Conservation (phyloP, 2,329 filamentous ascomycete species). For the Botrytis cinerea region DNA sequence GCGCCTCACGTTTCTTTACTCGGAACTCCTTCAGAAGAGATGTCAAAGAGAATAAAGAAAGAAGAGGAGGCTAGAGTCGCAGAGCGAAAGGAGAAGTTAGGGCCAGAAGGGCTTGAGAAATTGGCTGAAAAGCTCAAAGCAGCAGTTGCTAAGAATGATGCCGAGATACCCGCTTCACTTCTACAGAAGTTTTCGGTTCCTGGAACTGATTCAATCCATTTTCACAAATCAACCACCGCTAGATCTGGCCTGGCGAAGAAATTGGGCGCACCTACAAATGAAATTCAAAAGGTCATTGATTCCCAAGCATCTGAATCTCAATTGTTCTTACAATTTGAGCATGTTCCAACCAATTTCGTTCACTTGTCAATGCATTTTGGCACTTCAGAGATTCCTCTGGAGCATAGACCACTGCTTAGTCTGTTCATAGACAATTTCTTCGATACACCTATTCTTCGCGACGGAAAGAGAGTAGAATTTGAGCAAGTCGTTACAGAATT, state of each 20-base stretch:
- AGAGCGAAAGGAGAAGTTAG: conserved; percentile 75
- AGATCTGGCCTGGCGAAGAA: conserved; percentile 75
- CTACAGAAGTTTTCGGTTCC: conserved; percentile 82
- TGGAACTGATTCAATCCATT: conserved; percentile 86
- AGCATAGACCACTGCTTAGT: conserved; percentile 79
- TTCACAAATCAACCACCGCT: conserved; percentile 85
- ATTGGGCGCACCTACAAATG: conserved; percentile 66
- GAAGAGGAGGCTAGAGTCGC: conserved; percentile 79
- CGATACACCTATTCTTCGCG: conserved; percentile 78
- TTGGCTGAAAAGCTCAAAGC: conserved; percentile 74
- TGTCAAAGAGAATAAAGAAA: conserved; percentile 78
- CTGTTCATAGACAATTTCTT: conserved; percentile 94
- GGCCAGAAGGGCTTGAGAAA: conserved; percentile 75
- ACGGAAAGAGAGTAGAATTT: conserved; percentile 78
- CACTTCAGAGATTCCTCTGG: conserved; percentile 73
- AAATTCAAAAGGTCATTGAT: conserved; percentile 76
- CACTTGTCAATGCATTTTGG: conserved; percentile 80
- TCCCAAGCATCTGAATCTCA: conserved; percentile 63
- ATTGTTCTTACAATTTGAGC: conserved; percentile 94
- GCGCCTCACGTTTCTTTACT: conserved; percentile 86
- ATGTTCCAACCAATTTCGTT: conserved; percentile 91
- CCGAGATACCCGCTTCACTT: conserved; percentile 79
- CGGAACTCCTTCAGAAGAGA: conserved; percentile 77
- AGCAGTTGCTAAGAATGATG: conserved; percentile 86
- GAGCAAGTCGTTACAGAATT: conserved; percentile 90